Evolutionary conservation across 768 basidiomycete species (phyloP).

Genomic region (Rickenella mellea): DNA sequence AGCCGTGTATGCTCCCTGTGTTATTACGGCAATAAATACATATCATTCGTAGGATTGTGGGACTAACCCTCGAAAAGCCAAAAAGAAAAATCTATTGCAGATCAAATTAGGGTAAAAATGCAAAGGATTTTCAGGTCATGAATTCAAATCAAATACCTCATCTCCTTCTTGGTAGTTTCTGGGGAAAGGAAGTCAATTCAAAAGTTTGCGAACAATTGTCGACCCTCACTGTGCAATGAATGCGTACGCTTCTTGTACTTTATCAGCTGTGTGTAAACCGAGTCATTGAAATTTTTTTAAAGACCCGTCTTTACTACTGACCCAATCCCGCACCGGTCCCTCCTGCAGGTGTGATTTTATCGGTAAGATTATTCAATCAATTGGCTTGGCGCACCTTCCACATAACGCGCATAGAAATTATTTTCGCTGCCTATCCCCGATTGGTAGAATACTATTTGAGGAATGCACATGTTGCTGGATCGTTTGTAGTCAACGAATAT

Average conservation of each 20-base stretch:
- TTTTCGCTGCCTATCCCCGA: conserved; percentile 50
- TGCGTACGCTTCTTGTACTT: conserved; percentile 73
- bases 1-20: conserved; percentile 66
- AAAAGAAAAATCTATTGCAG: conserved; percentile 57
- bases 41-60: not conserved
- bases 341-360: conserved; percentile 41
- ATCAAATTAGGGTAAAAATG: not conserved
- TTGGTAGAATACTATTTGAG: conserved; percentile 59
- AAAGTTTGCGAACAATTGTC: too few species aligned
- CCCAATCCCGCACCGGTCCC: conserved; percentile 57
- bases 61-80: conserved; percentile 65
- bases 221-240: conserved; percentile 65
- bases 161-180: conserved; percentile 69
- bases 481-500: not conserved
- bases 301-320: conserved; percentile 14
- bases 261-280: conserved; percentile 38
- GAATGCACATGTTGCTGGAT: conserved; percentile 29
- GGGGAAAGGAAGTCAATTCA: conserved; percentile 1
- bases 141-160: conserved; percentile 34
- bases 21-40: conserved; percentile 4
- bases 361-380: too few species aligned
- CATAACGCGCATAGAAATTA: conserved; percentile 46
- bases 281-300: conserved; percentile 3
- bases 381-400: conserved; percentile 46
- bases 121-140: conserved; percentile 1